Evolutionary conservation across 345 rosid genomes (phyloP), one percentile per base, ranked within the genome.

Genomic region (Iberis pinnata): DNA sequence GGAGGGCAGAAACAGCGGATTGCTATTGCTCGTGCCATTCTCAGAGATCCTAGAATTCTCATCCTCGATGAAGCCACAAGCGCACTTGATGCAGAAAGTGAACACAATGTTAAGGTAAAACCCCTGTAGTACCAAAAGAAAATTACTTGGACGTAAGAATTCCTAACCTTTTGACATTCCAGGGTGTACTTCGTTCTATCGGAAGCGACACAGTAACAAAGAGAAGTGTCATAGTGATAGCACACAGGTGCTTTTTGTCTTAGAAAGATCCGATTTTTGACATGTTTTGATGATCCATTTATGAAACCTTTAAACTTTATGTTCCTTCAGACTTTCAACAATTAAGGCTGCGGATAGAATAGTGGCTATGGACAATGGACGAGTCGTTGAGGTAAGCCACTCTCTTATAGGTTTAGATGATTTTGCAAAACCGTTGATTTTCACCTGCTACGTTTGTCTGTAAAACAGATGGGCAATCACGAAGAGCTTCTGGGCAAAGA

Each of bases 1-100:
- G 98, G 98, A 52, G 96, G 96, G 24, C 98, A 90, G 72, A 90
- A 87, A 79, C 98, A 90, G 76, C 75, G 98, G 47, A 90, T 87
- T 67, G 98, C 98, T 38, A 87, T 87, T 61, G 95, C 98, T 49
- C 89, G 96, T 43, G 96, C 98, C 39, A 78, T 87, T 67, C 95
- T 90, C 43, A 79, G 96, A 72, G 98, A 90, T 69, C 96, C 95
- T 7, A 60, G 71, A 50, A 81, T 90, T 68, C 79, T 90, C 62
- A 82, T 90, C 69, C 89, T 90, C 18, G 98, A 90, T 73, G 98
- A 90, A 78, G 96, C 98, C 33, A 87, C 96, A 6, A 84, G 96
- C 59, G 96, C 95, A 36, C 76, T 90, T 36, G 98, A 84, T 73
- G 98, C 98, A 56, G 95, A 90, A 75, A 90, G 98, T 39, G 98